Base-by-base conservation (phyloP, 805 yeast species). In the Saturnispora quitensis region DNA sequence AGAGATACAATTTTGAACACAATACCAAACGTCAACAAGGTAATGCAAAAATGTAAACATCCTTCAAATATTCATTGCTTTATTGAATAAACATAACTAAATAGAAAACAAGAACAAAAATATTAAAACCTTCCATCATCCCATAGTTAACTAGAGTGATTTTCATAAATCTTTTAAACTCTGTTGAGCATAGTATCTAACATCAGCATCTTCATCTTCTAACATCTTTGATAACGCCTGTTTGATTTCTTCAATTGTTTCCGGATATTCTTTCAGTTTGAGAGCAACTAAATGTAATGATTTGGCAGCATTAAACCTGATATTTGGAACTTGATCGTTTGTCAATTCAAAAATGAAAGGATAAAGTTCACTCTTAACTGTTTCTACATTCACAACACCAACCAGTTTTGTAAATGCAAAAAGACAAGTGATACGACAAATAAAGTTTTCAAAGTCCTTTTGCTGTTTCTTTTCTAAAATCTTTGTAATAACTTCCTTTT, bases 261-360 rank as follows among this genome's bases (percentile, higher is more conserved):
- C 62, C 60, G 64, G 57, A 12, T 65, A 50, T 40, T 60, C 59
- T 27, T 53, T 45, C 8, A 86, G 69, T 15, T 81, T 73, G 61
- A 80, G 78, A 6, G 81, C 81, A 34, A 86, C 73, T 25, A 75
- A 71, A 42, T 79, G 75, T 62, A 86, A 81, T 15, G 95, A 79
- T 68, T 89, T 89, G 27, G 99, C 97, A 56, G 86, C 89, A 69
- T 90, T 93, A 73, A 93, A 93, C 64, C 97, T 79, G 56, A 93
- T 90, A 68, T 93, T 93, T 60, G 99, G 97, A 52, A 93, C 97
- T 7, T 81, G 77, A 69, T 93, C 99, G 38, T 73, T 74, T 40
- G 82, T 74, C 60, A 91, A 74, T 47, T 78, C 81, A 58, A 81
- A 76, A 55, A 93, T 74, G 62, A 88, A 90, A 24, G 97, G 97